These are phyloP conservation scores for Cardiospermum halicacabum DNA, from an alignment of 345 rosid species.

Conservation along the genomic window DNA sequence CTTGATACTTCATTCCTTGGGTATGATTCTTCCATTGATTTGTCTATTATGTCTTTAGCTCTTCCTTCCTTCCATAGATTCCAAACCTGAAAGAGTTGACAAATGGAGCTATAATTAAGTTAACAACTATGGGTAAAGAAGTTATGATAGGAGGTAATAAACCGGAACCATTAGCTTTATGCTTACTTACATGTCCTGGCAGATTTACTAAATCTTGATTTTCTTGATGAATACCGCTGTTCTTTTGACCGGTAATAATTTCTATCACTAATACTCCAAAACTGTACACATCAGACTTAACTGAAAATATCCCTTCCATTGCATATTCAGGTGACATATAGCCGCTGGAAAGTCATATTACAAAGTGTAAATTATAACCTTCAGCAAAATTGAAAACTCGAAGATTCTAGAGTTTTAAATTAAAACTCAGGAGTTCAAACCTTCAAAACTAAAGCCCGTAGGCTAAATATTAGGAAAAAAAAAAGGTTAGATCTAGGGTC, in stretches of 20 bases:
- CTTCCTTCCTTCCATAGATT: conserved; percentile 14
- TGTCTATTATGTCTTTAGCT: conserved; percentile 8
- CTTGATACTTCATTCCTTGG: background rate
- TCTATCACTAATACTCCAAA: conserved; percentile 10
- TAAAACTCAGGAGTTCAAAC: too few species aligned
- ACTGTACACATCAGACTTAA: conserved; percentile 4
- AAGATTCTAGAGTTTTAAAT: too few species aligned
- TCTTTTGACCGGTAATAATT: conserved; percentile 3
- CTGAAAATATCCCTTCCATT: background rate
- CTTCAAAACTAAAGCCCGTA: too few species aligned
- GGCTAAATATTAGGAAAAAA: too few species aligned
- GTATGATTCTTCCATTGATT: background rate
- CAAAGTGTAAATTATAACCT: background rate
- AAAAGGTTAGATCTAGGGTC: too few species aligned
- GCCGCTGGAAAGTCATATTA: background rate
- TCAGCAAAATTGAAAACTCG: too few species aligned
- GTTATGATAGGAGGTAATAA: too few species aligned
- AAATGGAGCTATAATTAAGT: background rate
- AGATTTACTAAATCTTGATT: background rate
- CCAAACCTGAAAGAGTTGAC: background rate
- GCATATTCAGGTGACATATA: conserved; percentile 16
- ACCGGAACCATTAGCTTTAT: too few species aligned
- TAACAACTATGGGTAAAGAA: background rate
- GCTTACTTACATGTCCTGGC: background rate
- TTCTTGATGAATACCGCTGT: background rate